Evolutionary conservation across 257 asterid species (phyloP).

Genomic region (Capsicum baccatum): DNA sequence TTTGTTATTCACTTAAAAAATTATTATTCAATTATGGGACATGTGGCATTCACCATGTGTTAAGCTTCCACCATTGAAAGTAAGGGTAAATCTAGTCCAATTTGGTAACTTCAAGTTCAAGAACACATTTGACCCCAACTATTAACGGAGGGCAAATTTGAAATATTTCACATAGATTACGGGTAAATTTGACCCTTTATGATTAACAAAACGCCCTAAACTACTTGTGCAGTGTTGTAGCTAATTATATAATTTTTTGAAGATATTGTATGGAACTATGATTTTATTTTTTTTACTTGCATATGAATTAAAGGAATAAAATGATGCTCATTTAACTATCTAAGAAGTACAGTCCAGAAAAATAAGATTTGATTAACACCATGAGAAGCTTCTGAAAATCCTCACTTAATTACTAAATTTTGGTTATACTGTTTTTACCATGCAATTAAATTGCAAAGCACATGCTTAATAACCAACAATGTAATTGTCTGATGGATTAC

Average conservation of each 20-base stretch:
- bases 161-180: background rate
- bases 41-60: background rate
- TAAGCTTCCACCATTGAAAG: background rate
- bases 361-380: background rate
- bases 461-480: background rate
- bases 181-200: background rate
- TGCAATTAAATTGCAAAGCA: background rate
- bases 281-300: no score
- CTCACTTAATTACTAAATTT: background rate
- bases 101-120: background rate
- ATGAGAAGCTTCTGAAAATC: background rate
- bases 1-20: background rate
- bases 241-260: no score
- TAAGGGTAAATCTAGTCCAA: background rate
- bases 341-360: no score
- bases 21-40: background rate
- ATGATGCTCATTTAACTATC: background rate
- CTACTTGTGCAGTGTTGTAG: background rate
- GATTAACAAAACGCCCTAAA: background rate
- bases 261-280: background rate
- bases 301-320: background rate
- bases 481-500: background rate
- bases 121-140: background rate
- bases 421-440: background rate
- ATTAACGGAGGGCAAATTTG: background rate